Conservation (phyloP, 1,139 yeast species). For the Geotrichum bryndzae region DNA sequence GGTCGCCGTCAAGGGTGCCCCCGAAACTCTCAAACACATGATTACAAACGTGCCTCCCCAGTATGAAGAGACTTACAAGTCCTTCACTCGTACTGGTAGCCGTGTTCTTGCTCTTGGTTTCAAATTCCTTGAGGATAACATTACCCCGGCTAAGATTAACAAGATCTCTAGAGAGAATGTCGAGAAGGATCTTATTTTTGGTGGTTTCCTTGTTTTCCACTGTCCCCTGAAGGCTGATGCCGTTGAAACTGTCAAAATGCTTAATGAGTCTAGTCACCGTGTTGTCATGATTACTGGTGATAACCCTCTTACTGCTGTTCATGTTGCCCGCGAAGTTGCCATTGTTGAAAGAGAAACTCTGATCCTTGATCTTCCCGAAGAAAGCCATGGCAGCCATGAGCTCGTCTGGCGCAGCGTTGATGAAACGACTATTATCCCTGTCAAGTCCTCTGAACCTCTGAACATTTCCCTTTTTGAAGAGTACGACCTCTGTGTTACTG, state of each 20-base stretch:
- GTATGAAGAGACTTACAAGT: constrained; percentile 82
- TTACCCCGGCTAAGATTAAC: constrained; percentile 48
- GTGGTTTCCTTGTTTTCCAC: constrained; percentile 93
- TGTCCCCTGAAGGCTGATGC: constrained; percentile 96
- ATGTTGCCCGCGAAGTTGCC: constrained; percentile 89
- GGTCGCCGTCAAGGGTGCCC: constrained; percentile 97
- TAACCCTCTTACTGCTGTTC: constrained; percentile 96
- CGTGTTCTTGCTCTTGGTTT: constrained; percentile 94
- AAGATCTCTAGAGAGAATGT: constrained; percentile 64
- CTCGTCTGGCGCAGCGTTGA: constrained; percentile 83
- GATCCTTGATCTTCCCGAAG: constrained; percentile 79
- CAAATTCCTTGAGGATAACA: constrained; percentile 55
- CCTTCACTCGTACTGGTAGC: constrained; percentile 90
- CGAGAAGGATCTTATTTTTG: constrained; percentile 71
- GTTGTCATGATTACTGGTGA: constrained; percentile 97
- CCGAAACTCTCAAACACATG: constrained; percentile 90
- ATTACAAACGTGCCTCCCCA: constrained; percentile 62
- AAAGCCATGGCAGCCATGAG: constrained; percentile 43
- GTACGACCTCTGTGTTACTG: constrained; percentile 88
- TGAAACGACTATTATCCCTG: constrained; percentile 68
- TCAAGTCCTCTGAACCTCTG: constrained; percentile 54
- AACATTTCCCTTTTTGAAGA: constrained; percentile 54
- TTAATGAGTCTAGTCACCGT: constrained; percentile 92
- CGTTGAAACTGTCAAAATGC: constrained; percentile 79
- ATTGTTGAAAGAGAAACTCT: constrained; percentile 78